Evolutionary conservation across 345 rosid species (phyloP), one percentile per base, ranked within the genome.

Genomic region (Eucalyptus brandiana): DNA sequence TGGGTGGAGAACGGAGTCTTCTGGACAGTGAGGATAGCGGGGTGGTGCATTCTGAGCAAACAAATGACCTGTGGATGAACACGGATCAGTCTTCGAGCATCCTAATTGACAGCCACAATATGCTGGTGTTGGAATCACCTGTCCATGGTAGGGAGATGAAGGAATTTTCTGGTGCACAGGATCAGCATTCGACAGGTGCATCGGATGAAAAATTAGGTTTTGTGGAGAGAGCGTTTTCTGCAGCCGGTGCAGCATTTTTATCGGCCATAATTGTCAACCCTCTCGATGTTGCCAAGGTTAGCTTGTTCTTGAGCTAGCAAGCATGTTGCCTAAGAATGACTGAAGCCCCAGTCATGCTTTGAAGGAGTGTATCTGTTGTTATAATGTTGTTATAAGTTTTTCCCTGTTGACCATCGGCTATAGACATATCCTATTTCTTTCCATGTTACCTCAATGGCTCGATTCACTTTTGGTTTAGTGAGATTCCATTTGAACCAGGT

Each of bases 181-280:
- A 87, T 56, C 89, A 9, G 67, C 69, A 37, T 81, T 28, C 53
- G 9, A 76, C 47, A 5, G 28, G 28, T 37, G 83, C 83, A 21
- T 37, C 30, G 24, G 47, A 12, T 37, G 83, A 13, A 37, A 93
- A 94, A 24, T 88, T 97, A 86, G 99, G 99, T 54, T 42, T 96
- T 18, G 93, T 88, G 28, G 99, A 92, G 94, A 95, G 98, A 88
- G 97, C 96, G 89, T 89, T 94, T 83, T 96, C 99, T 4, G 99
- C 99, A 21, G 99, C 99, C 11, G 99, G 99, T 9, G 99, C 99
- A 5, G 98, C 99, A 18, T 87, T 98, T 92, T 90, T 97, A 5
- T 97, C 99, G 14, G 99, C 99, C 5, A 91, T 98, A 80, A 92
- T 94, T 45, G 96, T 97, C 86, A 98, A 98, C 90, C 99, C 99